These are phyloP conservation scores for Nyctanthes arbortristis DNA, from an alignment of 257 asterid species.

Conservation along the genomic window DNA sequence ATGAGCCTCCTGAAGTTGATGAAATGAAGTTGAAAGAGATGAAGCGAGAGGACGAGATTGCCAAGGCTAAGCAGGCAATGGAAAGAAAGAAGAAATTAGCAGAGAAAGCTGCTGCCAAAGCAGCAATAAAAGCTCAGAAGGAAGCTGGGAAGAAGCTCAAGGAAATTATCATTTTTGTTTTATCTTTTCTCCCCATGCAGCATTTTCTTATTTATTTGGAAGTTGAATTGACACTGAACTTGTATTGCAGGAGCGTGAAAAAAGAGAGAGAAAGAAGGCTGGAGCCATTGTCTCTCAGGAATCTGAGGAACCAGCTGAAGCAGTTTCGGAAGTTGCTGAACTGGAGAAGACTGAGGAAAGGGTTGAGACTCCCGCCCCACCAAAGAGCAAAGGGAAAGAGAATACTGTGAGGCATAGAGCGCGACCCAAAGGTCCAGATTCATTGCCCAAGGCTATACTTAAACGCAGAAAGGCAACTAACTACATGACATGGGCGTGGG, in stretches of 20 bases:
- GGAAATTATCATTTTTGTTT: constrained; percentile 36
- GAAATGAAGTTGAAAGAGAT: constrained; percentile 71
- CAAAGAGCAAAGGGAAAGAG: constrained; percentile 58
- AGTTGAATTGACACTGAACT: neutral
- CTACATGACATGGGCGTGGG: constrained; percentile 84
- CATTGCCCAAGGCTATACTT: constrained; percentile 65
- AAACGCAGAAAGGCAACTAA: constrained; percentile 77
- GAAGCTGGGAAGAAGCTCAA: constrained; percentile 97
- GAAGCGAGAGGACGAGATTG: constrained; percentile 73
- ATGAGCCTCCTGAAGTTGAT: constrained; percentile 43
- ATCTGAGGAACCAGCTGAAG: constrained; percentile 58
- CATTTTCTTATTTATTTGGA: neutral
- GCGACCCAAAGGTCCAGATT: constrained; percentile 54
- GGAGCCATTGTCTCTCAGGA: constrained; percentile 43
- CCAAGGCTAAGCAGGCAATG: constrained; percentile 65
- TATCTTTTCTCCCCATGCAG: neutral
- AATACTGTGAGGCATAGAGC: constrained; percentile 39
- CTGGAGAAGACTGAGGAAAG: constrained; percentile 50
- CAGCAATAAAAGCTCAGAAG: constrained; percentile 68
- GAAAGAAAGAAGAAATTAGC: constrained; percentile 82
- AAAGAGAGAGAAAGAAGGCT: constrained; percentile 70
- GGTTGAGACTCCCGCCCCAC: constrained; percentile 39
- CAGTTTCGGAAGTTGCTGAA: constrained; percentile 51
- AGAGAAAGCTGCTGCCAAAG: constrained; percentile 88
- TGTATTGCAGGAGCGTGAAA: constrained; percentile 78